Conservation (phyloP, 805 yeast species). For the Metschnikowia aberdeeniae region DNA sequence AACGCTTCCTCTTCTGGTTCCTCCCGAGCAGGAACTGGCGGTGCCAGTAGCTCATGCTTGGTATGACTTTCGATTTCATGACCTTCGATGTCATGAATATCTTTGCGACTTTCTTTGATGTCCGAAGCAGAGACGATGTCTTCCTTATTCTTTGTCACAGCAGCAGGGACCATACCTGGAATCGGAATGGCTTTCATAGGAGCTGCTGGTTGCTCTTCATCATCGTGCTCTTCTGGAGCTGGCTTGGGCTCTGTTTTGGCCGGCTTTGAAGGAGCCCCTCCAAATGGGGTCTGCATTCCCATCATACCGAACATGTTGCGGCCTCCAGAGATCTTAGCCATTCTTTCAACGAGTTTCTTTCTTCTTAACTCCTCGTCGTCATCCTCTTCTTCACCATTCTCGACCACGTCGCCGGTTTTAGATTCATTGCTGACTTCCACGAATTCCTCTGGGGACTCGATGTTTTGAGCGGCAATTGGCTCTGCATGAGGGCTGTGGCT, state of each 20-base stretch:
- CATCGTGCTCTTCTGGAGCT: neutral
- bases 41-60: too few relatives aligned
- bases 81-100: too few relatives aligned
- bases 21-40: too few relatives aligned
- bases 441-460: neutral
- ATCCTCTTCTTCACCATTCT: slow-evolving; percentile 40
- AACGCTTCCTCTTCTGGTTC: neutral
- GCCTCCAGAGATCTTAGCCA: slow-evolving; percentile 94
- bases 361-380: slow-evolving; percentile 76
- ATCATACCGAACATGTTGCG: slow-evolving; percentile 74
- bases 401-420: slow-evolving; percentile 36
- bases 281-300: slow-evolving; percentile 47
- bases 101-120: too few relatives aligned
- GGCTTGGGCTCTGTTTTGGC: slow-evolving; percentile 12
- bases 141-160: neutral
- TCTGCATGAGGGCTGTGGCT: neutral
- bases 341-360: slow-evolving; percentile 77
- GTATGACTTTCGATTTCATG: too few relatives aligned
- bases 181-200: slow-evolving; percentile 10
- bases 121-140: too few relatives aligned
- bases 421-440: slow-evolving; percentile 26
- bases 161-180: slow-evolving; percentile 10
- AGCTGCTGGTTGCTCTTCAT: neutral
- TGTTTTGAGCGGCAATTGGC: neutral
- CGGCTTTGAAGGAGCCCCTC: slow-evolving; percentile 17